Evolutionary conservation across 164 flowering plant species (phyloP), one percentile per base, ranked within the genome.

Genomic region (Santalum album): DNA sequence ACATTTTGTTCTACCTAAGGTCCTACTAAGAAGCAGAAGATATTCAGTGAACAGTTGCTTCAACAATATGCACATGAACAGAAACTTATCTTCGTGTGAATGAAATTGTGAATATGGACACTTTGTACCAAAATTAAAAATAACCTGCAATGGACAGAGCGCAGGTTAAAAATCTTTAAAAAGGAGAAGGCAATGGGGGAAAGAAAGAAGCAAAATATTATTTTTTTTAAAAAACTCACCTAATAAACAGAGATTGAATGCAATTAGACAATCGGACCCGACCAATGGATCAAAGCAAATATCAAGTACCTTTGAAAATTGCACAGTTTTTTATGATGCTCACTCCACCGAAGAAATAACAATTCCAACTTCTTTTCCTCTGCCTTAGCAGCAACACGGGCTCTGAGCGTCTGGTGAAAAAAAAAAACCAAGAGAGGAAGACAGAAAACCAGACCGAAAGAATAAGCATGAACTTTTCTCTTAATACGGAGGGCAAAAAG

Each of bases 51-150:
- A 63, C 52, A 59, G 71, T 67, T 68, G 72, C 72, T 74, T 78
- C 72, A 75, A 71, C 65, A 67, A 67, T 65, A 75, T 75, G 73
- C 74, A 77, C 86, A 71, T 68, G 81, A 83, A 76, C 63, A 73
- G 91, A 86, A 83, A 89, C 99, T 92, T 92, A 89, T 86, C 99
- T 88, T 87, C 65, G 86, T 72, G 79, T 76, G 79, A 75, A 86
- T 75, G 87, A 89, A 89, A 86, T 76, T 83, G 94, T 77, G 88
- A 83, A 86, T 80, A 88, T 82, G 95, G 83, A 88, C 67, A 86
- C 98, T 81, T 81, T 72, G 87, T 91, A 82, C 96, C 96, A 79
- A 82, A 86, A 82, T 67, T 78, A 87, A 83, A 92, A 85, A 79
- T 89, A 92, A 92, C 99, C 99, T 92, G 96, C 83, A 74, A 45